These are phyloP conservation scores for apple (Malus domestica) DNA, from an alignment of 306 rosid species.

Conservation along the genomic window DNA sequence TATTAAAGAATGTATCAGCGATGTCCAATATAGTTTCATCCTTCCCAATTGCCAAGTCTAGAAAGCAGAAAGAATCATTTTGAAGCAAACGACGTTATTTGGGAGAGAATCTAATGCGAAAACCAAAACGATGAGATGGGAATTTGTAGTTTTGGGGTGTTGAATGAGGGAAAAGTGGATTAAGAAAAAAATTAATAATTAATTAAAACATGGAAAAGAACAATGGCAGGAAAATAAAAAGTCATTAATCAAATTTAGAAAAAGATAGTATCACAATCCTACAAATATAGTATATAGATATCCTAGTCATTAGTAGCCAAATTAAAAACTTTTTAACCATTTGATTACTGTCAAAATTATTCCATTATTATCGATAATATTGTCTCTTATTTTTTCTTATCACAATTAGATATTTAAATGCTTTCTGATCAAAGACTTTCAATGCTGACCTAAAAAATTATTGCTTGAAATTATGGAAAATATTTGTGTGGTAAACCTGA, in stretches of 20 bases:
- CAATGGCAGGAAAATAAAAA: not conserved
- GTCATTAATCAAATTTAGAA: not conserved
- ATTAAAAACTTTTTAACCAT: too few relatives aligned
- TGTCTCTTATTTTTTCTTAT: too few relatives aligned
- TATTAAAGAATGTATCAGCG: not conserved
- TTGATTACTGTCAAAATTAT: too few relatives aligned
- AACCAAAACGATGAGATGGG: not conserved
- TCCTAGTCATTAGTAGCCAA: too few relatives aligned
- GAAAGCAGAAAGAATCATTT: not conserved
- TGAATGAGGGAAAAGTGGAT: not conserved
- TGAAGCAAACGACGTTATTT: not conserved
- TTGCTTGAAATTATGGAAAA: too few relatives aligned
- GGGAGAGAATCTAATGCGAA: slow-evolving; percentile 3
- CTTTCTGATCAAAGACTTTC: too few relatives aligned
- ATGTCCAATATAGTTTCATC: not conserved
- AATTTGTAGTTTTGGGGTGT: not conserved
- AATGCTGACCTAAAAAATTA: too few relatives aligned
- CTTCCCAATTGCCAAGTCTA: not conserved
- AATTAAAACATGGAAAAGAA: not conserved
- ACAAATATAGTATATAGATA: not conserved
- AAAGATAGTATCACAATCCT: not conserved
- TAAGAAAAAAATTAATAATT: not conserved
- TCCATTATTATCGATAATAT: too few relatives aligned
- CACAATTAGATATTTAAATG: too few relatives aligned
- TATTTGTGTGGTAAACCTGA: too few relatives aligned